These are phyloP conservation scores for Rutstroemia sp. DNA, from an alignment of 2,329 filamentous ascomycete species.

Conservation along the genomic window DNA sequence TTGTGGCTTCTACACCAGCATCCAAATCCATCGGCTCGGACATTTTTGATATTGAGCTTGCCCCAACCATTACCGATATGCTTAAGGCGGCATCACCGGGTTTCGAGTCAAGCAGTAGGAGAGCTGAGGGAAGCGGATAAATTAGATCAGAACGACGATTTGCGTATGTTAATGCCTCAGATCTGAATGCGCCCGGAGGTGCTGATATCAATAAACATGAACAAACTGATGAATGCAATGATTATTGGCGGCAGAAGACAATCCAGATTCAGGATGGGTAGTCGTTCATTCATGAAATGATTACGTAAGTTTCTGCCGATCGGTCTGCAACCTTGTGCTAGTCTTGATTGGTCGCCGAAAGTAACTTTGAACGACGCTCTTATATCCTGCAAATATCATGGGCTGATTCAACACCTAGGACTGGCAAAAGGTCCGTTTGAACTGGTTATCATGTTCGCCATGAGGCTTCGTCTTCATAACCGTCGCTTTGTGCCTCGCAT, in stretches of 20 bases:
- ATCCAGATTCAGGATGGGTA: no score
- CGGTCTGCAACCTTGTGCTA: neutral
- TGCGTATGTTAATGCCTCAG: neutral
- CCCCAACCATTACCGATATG: neutral
- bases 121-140: neutral
- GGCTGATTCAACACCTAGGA: neutral
- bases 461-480: neutral
- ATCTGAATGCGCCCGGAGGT: no score
- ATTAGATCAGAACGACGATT: neutral
- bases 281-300: neutral
- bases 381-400: neutral
- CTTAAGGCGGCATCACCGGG: neutral
- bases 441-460: neutral
- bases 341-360: no score
- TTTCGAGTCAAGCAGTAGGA: neutral
- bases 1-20: constrained; percentile 15
- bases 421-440: no score
- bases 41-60: constrained; percentile 12
- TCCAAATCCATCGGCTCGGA: constrained; percentile 38
- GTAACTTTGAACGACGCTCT: no score
- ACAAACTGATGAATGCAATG: no score
- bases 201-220: no score
- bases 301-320: constrained; percentile 1
- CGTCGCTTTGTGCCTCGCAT: neutral
- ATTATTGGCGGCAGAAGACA: no score